Evolutionary conservation across 2,329 filamentous ascomycete species (phyloP).

Genomic region (Paecilomyces variotii): DNA sequence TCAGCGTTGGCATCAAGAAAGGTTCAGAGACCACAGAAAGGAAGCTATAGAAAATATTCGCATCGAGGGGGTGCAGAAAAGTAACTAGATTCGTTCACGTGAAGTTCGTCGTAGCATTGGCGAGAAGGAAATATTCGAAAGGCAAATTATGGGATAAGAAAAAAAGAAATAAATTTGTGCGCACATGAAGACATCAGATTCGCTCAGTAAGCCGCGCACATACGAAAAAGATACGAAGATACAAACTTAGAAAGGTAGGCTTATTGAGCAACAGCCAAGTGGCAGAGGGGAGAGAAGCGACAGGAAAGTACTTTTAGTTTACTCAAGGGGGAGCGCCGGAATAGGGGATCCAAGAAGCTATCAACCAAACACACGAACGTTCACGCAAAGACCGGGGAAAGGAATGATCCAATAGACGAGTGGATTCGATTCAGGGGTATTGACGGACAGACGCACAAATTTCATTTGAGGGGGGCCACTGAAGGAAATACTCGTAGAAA

Average conservation of each 20-base stretch:
- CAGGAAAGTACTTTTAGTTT: slow-evolving; percentile 27
- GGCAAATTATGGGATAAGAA: slow-evolving; percentile 15
- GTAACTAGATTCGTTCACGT: background rate
- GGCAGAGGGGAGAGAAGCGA: slow-evolving; percentile 15
- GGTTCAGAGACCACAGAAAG: background rate
- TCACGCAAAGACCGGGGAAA: slow-evolving; percentile 17
- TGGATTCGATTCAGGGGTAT: slow-evolving; percentile 37
- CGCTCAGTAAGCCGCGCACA: slow-evolving; percentile 9
- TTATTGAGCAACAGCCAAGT: slow-evolving; percentile 13
- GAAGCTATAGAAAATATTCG: background rate
- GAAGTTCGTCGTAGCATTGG: slow-evolving; percentile 3
- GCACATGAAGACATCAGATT: slow-evolving; percentile 8
- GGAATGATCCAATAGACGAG: slow-evolving; percentile 17
- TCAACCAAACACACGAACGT: slow-evolving; percentile 22
- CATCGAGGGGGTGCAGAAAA: background rate
- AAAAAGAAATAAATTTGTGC: background rate
- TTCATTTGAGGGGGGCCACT: slow-evolving; percentile 34
- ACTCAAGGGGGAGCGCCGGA: slow-evolving; percentile 21
- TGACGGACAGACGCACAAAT: slow-evolving; percentile 34
- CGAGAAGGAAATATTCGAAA: slow-evolving; percentile 4
- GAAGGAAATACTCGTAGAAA: slow-evolving; percentile 13
- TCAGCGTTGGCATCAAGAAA: background rate
- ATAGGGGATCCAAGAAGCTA: slow-evolving; percentile 23
- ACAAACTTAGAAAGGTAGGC: slow-evolving; percentile 12
- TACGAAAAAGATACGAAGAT: slow-evolving; percentile 16